A percentile compares a stretch with the other conserved stretches of the same genome.
These are phyloP conservation scores for Breynia disticha DNA, from an alignment of 441 rosid genomes.

Conservation along the genomic window DNA sequence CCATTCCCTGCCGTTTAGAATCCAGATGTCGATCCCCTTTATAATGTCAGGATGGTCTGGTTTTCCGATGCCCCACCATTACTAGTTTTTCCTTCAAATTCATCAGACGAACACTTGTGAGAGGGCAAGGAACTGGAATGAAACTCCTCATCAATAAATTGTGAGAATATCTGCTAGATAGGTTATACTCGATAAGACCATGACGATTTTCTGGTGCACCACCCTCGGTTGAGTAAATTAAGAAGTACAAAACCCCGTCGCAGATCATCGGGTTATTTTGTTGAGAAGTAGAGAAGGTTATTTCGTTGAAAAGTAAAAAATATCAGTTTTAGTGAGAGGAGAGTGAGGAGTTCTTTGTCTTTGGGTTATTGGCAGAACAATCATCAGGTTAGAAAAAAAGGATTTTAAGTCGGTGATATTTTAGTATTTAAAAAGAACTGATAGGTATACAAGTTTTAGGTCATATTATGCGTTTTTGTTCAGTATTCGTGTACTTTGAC, in stretches of 20 bases:
- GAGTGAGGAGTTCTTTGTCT: no score
- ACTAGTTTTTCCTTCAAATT: conserved; percentile 74
- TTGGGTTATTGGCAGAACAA: no score
- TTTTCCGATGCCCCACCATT: conserved; percentile 91
- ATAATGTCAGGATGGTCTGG: conserved; percentile 76
- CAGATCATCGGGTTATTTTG: no score
- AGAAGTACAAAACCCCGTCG: conserved; percentile 48
- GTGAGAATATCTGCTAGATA: conserved; percentile 33
- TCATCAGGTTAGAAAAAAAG: no score
- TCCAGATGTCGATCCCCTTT: conserved; percentile 91
- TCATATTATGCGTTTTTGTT: no score
- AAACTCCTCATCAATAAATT: conserved; percentile 48
- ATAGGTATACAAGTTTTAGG: no score
- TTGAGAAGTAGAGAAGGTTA: no score
- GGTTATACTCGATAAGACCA: conserved; percentile 47
- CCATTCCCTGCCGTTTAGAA: conserved; percentile 59
- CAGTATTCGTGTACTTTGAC: no score
- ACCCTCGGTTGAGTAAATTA: conserved; percentile 57
- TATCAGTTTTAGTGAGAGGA: no score
- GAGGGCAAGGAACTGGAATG: conserved; percentile 62
- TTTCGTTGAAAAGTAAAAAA: no score
- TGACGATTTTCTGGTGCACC: conserved; percentile 56
- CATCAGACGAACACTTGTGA: conserved; percentile 90
- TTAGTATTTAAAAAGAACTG: no score
- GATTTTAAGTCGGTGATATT: no score